Evolutionary conservation across 2,329 filamentous ascomycete species (phyloP).

Genomic region (Mycocentrospora acerina): DNA sequence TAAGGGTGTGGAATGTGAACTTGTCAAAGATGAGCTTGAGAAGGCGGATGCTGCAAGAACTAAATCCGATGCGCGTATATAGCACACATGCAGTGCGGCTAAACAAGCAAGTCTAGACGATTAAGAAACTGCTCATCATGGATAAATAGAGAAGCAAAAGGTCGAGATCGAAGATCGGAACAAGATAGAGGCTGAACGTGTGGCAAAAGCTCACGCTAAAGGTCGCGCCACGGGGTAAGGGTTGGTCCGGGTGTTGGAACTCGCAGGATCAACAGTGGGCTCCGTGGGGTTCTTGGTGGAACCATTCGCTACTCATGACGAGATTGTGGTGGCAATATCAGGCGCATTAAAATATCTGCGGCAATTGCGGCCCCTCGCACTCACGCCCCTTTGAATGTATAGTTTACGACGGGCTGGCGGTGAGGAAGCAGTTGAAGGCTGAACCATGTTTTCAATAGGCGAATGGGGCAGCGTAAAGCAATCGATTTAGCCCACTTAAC

Average conservation of each 20-base stretch:
- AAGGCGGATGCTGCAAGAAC: conserved; percentile 5
- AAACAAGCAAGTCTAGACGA: conserved; percentile 12
- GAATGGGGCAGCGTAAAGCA: too few relatives aligned
- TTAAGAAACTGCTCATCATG: conserved; percentile 12
- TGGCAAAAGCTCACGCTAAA: conserved; percentile 18
- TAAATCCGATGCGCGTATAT: too few relatives aligned
- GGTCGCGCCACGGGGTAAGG: conserved; percentile 4
- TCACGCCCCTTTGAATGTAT: conserved; percentile 8
- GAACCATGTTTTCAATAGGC: too few relatives aligned
- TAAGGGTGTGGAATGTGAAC: conserved; percentile 1
- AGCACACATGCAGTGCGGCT: conserved; percentile 6
- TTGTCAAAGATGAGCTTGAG: conserved; percentile 4
- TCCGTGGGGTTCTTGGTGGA: conserved; percentile 1
- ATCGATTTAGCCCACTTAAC: too few relatives aligned
- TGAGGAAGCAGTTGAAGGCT: too few relatives aligned
- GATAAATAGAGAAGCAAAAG: conserved; percentile 10
- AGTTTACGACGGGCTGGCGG: conserved; percentile 4
- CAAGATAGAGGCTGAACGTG: conserved; percentile 8
- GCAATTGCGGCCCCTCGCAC: conserved; percentile 6
- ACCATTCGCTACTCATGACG: conserved; percentile 1
- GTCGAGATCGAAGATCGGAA: conserved; percentile 5
- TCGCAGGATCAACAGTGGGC: conserved; percentile 2
- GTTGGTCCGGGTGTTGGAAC: conserved; percentile 2
- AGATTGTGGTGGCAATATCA: background rate
- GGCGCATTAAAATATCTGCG: conserved; percentile 6